Evolutionary conservation across 75 land plant species (phyloP).

Genomic region (Gnetum montanum): DNA sequence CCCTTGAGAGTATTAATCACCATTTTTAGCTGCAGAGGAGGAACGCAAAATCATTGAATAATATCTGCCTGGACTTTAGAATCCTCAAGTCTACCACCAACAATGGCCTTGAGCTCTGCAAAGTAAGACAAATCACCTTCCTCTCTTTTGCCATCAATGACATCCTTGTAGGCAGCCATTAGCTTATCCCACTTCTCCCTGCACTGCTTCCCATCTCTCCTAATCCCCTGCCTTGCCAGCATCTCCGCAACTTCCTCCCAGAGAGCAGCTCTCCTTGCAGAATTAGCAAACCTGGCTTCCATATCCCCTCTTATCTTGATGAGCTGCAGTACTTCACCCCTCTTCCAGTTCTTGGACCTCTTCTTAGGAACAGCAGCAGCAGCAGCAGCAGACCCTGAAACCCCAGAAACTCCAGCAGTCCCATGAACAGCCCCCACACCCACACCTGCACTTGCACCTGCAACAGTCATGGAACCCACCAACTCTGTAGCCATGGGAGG

Average conservation of each 20-base stretch:
- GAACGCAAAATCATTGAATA: neutral
- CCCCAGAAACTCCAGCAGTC: neutral
- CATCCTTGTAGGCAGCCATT: conserved; percentile 27
- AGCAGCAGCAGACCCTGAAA: conserved; percentile 1
- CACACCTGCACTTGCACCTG: neutral
- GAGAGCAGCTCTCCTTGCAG: conserved; percentile 22
- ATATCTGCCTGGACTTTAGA: neutral
- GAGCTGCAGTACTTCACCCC: conserved; percentile 21
- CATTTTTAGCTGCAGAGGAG: neutral
- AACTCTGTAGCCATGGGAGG: neutral
- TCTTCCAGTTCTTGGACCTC: conserved; percentile 25
- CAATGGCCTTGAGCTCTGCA: conserved; percentile 14
- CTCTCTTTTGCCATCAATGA: conserved; percentile 22
- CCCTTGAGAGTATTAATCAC: neutral
- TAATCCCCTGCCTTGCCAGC: conserved; percentile 16
- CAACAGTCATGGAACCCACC: no score
- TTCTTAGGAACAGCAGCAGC: conserved; percentile 16
- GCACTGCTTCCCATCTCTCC: conserved; percentile 25
- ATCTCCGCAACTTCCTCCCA: conserved; percentile 27
- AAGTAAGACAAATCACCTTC: conserved; percentile 22
- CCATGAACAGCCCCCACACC: neutral
- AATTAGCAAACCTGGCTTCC: conserved; percentile 19
- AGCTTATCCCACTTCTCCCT: conserved; percentile 32
- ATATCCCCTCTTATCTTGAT: conserved; percentile 23
- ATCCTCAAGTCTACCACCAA: conserved; percentile 5